A percentile compares a stretch with the other conserved stretches of the same genome.
Conservation (phyloP, 805 yeast species). For the Zygoascus tannicola region DNA sequence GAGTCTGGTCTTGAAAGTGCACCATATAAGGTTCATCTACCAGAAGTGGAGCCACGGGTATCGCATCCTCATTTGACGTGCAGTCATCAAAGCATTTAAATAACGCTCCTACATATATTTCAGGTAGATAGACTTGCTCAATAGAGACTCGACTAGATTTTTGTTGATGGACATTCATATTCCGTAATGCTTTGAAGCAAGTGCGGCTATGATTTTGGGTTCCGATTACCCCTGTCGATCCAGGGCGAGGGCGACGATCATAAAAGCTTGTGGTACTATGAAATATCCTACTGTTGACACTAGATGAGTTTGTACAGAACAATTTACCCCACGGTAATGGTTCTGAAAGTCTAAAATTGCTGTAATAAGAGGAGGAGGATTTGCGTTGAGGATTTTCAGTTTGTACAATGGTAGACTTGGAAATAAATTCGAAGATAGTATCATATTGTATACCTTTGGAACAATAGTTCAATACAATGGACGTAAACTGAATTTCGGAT, state of each 20-base stretch:
- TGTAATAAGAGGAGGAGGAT: background rate
- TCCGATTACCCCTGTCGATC: background rate
- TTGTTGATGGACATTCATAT: background rate
- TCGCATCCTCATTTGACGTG: constrained; percentile 9
- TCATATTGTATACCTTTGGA: background rate
- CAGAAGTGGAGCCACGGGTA: constrained; percentile 47
- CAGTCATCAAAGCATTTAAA: background rate
- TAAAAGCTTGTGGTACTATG: too few species aligned
- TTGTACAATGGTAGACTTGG: too few species aligned
- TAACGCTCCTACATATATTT: background rate
- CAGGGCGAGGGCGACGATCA: too few species aligned
- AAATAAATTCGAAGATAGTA: background rate
- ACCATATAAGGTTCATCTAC: constrained; percentile 34
- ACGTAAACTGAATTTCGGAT: background rate
- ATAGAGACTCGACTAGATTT: background rate
- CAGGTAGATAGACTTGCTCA: background rate
- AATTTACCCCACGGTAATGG: background rate
- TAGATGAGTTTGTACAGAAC: background rate
- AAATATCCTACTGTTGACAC: background rate
- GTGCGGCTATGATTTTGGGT: background rate
- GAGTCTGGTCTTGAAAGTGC: constrained; percentile 22
- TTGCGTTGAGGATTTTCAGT: background rate
- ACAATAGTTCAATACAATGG: background rate
- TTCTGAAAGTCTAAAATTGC: background rate
- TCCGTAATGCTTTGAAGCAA: background rate